Base-by-base conservation (phyloP, 176 grass and related monocot genomes). In the Hsuehochloa calcarea region DNA sequence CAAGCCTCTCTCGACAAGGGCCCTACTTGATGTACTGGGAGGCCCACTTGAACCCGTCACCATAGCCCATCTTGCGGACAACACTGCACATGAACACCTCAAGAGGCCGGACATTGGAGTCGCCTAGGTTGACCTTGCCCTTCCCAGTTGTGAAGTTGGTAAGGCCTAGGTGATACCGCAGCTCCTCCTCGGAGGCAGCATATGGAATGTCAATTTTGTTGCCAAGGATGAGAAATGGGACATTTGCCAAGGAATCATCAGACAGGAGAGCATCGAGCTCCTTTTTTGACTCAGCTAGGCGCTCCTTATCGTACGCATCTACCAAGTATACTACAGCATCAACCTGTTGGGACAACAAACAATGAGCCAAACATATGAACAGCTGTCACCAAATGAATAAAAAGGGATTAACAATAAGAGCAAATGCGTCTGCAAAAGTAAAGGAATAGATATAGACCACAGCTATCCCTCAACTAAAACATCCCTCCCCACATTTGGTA, bases 1-100 rank as follows among this genome's bases (percentile, higher is more conserved):
- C 14, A 63, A 15, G 25, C 20, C 25, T 78, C 23, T 31, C 85
- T 39, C 23, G 3, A 46, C 49, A 67, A 34, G 2, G 8, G 85
- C 67, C 63, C 92, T 94, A 94, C 83, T 94, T 91, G 81, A 94
- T 94, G 86, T 94, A 94, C 80, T 94, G 92, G 47, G 92, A 94
- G 65, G 91, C 78, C 92, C 89, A 94, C 86, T 91, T 91, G 83
- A 94, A 94, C 17, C 92, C 92, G 2, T 94, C 92, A 0, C 92
- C 92, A 50, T 94, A 94, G n/a, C 92, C 92, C 92, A 93, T 93
- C 79, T 93, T 93, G 80, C 92, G 89, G 59, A 93, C 92, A 77
- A 93, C 87, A 69, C 92, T 93, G 89, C 92, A 93, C 92, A 93
- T 93, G 83, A 93, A 93, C 58, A 93, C 88, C 71, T 93, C 92